A percentile compares a stretch with the other conserved stretches of the same genome.
phyloP scores from a whole-genome alignment of 306 rosid genomes.

The Mimosa pudica region DNA sequence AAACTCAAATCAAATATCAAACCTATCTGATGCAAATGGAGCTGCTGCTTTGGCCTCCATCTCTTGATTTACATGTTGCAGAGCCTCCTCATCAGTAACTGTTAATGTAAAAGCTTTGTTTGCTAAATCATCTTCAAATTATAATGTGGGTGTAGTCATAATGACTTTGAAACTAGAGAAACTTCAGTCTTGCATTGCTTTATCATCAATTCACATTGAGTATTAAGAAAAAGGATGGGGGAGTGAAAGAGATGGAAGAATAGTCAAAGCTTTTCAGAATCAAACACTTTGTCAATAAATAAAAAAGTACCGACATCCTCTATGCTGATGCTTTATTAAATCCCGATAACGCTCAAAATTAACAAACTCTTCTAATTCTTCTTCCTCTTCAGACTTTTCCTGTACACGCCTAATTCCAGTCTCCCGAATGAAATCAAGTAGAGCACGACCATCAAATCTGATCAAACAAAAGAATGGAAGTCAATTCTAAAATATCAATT shows the following conservation, averaged over 20 bases:
- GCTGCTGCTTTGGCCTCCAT: constrained; percentile 81
- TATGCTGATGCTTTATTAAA: constrained; percentile 98
- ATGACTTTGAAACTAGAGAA: constrained; percentile 29
- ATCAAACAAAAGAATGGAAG: constrained; percentile 12
- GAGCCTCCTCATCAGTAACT: constrained; percentile 90
- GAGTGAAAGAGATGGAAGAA: constrained; percentile 18
- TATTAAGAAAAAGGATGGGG: neutral
- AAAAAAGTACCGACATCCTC: constrained; percentile 99
- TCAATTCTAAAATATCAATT: constrained; percentile 10
- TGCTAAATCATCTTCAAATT: constrained; percentile 45
- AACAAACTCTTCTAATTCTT: constrained; percentile 99
- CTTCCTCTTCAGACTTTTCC: constrained; percentile 90
- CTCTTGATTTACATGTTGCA: constrained; percentile 92
- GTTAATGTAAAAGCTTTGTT: constrained; percentile 51
- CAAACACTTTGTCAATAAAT: constrained; percentile 48
- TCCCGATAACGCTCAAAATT: constrained; percentile 99
- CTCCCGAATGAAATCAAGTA: constrained; percentile 94
- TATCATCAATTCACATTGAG: constrained; percentile 33
- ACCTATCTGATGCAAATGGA: constrained; percentile 79
- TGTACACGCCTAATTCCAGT: constrained; percentile 65
- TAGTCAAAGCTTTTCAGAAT: constrained; percentile 40
- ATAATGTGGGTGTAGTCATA: constrained; percentile 6
- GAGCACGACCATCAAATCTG: constrained; percentile 99
- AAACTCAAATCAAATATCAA: neutral
- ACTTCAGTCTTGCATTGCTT: constrained; percentile 29